Conservation (phyloP, 106 monocot species). For the Xerophyta viscosa region DNA sequence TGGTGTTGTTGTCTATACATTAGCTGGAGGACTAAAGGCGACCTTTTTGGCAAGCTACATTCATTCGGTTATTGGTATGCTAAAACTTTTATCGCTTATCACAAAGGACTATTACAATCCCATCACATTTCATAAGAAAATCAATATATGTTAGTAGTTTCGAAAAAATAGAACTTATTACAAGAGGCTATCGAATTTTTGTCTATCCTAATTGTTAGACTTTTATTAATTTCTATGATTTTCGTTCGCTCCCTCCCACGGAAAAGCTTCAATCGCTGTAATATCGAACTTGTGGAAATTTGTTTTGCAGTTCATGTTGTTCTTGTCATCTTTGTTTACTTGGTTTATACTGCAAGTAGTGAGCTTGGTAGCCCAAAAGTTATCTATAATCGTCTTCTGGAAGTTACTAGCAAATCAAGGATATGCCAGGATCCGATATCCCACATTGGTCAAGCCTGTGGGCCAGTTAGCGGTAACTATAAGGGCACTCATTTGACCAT, state of each 20-base stretch:
- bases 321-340: constrained; percentile 75
- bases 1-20: constrained; percentile 84
- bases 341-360: constrained; percentile 74
- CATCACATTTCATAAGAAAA: too few species aligned
- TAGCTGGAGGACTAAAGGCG: constrained; percentile 93
- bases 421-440: constrained; percentile 56
- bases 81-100: too few species aligned
- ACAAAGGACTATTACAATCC: too few species aligned
- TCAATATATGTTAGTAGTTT: too few species aligned
- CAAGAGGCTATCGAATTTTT: too few species aligned
- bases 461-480: constrained; percentile 85
- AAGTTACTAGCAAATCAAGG: constrained; percentile 49
- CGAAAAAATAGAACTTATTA: too few species aligned
- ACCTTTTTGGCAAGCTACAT: constrained; percentile 98
- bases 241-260: too few species aligned
- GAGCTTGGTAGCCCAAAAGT: constrained; percentile 81
- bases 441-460: constrained; percentile 69
- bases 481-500: constrained; percentile 89
- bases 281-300: constrained; percentile 2
- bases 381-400: constrained; percentile 58
- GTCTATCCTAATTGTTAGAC: too few species aligned
- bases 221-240: too few species aligned
- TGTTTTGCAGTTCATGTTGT: constrained; percentile 70
- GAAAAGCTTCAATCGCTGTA: too few species aligned
- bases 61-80: constrained; percentile 90